A percentile compares a stretch with the other conserved stretches of the same genome.
Conservation (phyloP, 2,329 filamentous ascomycete genomes). For the Ceratocystis albifundus region DNA sequence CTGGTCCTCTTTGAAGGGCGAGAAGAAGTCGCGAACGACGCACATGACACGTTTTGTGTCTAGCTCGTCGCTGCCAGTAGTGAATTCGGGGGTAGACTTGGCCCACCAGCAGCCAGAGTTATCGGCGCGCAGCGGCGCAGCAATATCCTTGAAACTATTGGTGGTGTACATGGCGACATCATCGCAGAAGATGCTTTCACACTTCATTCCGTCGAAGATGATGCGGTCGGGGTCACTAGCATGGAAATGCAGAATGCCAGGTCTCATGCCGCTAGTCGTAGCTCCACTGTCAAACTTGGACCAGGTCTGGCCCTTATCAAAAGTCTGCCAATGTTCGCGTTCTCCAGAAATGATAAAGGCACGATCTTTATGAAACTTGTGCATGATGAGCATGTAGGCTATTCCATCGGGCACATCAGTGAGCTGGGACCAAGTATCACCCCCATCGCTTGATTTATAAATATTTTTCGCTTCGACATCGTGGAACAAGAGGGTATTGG, state of each 20-base stretch:
- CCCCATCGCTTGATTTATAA: constrained; percentile 71
- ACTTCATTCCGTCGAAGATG: constrained; percentile 68
- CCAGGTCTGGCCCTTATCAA: constrained; percentile 76
- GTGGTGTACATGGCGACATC: constrained; percentile 62
- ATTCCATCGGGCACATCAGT: constrained; percentile 52
- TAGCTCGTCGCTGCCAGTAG: constrained; percentile 51
- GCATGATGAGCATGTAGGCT: constrained; percentile 55
- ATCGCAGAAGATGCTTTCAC: constrained; percentile 51
- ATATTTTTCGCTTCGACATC: constrained; percentile 53
- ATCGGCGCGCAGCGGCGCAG: constrained; percentile 53
- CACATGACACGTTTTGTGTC: constrained; percentile 67
- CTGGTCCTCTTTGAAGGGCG: constrained; percentile 60
- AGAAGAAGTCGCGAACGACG: constrained; percentile 62
- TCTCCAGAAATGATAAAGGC: constrained; percentile 67
- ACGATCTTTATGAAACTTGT: constrained; percentile 64
- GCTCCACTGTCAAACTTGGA: constrained; percentile 54
- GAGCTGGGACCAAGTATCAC: constrained; percentile 60
- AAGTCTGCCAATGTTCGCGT: constrained; percentile 68
- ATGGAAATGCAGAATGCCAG: constrained; percentile 59
- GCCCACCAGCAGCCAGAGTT: constrained; percentile 81
- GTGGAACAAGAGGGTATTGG: constrained; percentile 66
- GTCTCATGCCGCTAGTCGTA: constrained; percentile 42
- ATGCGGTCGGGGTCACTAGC: constrained; percentile 73
- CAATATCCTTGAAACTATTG: constrained; percentile 65
- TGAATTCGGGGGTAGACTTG: constrained; percentile 61